Conservation (phyloP, 352 stramenopile species). For the Blastocystis sp. region DNA sequence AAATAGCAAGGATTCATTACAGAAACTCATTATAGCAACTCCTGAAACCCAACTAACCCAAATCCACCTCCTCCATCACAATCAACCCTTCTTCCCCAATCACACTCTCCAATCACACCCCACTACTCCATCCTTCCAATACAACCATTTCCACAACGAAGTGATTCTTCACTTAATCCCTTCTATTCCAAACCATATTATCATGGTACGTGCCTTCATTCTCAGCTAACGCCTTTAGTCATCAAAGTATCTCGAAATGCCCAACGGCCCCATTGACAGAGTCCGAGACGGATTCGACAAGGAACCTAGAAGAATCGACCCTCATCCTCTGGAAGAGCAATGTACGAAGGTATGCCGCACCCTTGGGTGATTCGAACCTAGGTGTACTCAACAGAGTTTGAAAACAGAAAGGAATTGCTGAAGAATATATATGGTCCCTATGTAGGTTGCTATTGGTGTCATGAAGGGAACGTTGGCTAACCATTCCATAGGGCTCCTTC, state of each 20-base stretch:
- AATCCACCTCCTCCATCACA: too few species aligned
- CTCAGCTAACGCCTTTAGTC: not conserved
- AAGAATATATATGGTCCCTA: conserved; percentile 26
- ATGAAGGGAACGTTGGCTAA: not conserved
- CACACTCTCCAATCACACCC: too few species aligned
- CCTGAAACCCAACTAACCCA: too few species aligned
- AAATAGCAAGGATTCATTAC: too few species aligned
- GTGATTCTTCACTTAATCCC: not conserved
- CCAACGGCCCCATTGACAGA: conserved; percentile 13
- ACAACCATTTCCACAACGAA: too few species aligned
- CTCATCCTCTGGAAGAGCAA: conserved; percentile 34
- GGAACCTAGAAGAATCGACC: conserved; percentile 33
- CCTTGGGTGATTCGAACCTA: not conserved
- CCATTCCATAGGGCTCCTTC: conserved; percentile 32
- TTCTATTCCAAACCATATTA: not conserved
- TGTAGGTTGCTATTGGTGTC: not conserved
- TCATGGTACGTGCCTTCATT: not conserved
- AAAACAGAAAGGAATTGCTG: conserved; percentile 28
- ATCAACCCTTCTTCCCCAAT: too few species aligned
- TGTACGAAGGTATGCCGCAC: conserved; percentile 4
- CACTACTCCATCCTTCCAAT: too few species aligned
- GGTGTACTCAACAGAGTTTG: conserved; percentile 38
- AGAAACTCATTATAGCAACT: too few species aligned
- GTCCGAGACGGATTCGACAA: conserved; percentile 44
- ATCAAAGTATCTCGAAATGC: not conserved